These are phyloP conservation scores for Peniophora sp. DNA, from an alignment of 1,284 basidiomycete genomes.

Conservation along the genomic window DNA sequence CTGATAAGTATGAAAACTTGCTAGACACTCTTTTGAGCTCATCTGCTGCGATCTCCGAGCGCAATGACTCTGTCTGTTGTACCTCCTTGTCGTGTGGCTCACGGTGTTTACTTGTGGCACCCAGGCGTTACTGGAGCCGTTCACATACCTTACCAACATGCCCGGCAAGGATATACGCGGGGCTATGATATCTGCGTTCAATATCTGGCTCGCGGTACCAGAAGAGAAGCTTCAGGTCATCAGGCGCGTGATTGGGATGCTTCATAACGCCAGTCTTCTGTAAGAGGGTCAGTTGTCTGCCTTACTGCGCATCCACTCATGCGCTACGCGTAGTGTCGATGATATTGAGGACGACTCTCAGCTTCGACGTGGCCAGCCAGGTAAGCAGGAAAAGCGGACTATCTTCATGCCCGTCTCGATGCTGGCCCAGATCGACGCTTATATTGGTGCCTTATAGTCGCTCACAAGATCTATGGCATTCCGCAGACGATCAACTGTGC, in stretches of 20 bases:
- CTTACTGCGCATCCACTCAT: neutral
- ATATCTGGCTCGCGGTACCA: constrained; percentile 85
- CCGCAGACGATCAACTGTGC: constrained; percentile 98
- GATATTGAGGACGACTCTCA: constrained; percentile 97
- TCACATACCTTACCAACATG: constrained; percentile 75
- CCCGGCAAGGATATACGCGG: constrained; percentile 93
- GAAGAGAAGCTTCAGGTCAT: constrained; percentile 66
- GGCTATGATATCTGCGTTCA: constrained; percentile 91
- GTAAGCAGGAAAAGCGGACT: constrained; percentile 26
- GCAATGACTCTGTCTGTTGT: neutral
- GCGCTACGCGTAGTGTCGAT: constrained; percentile 67
- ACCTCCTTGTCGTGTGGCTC: neutral
- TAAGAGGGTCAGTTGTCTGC: constrained; percentile 30
- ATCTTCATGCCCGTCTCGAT: neutral
- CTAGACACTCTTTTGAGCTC: constrained; percentile 4
- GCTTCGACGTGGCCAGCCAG: constrained; percentile 79
- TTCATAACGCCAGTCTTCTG: constrained; percentile 93
- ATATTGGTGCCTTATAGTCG: constrained; percentile 38
- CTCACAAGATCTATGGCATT: constrained; percentile 92
- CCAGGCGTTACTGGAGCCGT: constrained; percentile 83
- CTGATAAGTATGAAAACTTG: constrained; percentile 8
- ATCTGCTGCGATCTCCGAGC: neutral
- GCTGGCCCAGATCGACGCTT: constrained; percentile 2
- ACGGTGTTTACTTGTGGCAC: neutral
- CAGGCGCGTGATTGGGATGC: constrained; percentile 80